Evolutionary conservation across 148 eudicot species (phyloP), one percentile per base, ranked within the genome.

Genomic region (Cornus controversa): DNA sequence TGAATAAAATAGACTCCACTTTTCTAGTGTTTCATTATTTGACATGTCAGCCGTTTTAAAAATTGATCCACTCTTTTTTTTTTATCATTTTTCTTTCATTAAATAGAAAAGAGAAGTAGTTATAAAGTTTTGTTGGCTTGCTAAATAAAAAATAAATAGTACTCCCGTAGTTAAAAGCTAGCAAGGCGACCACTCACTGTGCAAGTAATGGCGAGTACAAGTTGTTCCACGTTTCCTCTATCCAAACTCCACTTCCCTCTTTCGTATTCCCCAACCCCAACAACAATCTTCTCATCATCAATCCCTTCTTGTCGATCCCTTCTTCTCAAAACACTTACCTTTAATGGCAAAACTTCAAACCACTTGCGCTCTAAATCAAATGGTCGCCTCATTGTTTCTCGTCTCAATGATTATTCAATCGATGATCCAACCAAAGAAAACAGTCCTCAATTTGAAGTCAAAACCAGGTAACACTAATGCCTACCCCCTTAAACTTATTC

Each of bases 381-480:
- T 42, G 29, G 20, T 47, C 0, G 2, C 53, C 2, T 27, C 3
- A 16, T 60, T 34, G 16, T 11, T 68, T 73, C 73, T 47, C 13
- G 73, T 63, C 67, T 77, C 80, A 31, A 20, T 47, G 53, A 66
- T 29, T 27, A 28, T 26, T 37, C 65, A 58, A 36, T 25, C 66
- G 77, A 68, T 78, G 77, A 66, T 45, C 26, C 72, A 24, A 29
- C 71, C 37, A 73, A 71, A 72, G 69, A 37, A 64, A 67, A 10
- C 14, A 60, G 7, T 11, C 77, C 77, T 40, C 67, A 54, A 25
- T 18, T 72, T 58, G 73, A 81, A 72, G 81, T 82, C 34, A 25
- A 82, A 74, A 82, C 71, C 31, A 27, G 84, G 84, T 82, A 57
- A 47, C 10, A 1, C 45, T 5, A 40, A 40, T 0, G 6, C 10